These are phyloP conservation scores for Ophiosphaerella herpotricha DNA, from an alignment of 2,329 filamentous ascomycete genomes.

Conservation along the genomic window DNA sequence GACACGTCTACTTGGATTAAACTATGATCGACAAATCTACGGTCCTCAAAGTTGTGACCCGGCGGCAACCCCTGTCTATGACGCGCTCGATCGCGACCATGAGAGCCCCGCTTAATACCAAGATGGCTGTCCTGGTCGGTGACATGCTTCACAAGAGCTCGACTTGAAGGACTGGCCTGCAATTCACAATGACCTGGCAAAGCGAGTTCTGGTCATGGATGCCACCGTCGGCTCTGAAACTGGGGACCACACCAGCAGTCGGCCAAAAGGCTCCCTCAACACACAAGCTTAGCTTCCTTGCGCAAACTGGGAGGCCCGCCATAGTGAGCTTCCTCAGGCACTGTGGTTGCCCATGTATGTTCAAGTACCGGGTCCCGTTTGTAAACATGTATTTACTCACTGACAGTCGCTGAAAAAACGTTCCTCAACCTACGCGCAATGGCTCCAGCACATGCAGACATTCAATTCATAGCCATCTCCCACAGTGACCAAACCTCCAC, in stretches of 20 bases:
- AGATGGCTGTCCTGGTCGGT: neutral
- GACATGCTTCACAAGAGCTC: too few species aligned
- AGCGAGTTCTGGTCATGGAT: conserved; percentile 52
- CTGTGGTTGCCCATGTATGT: conserved; percentile 74
- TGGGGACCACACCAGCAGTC: conserved; percentile 54
- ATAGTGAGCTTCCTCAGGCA: conserved; percentile 72
- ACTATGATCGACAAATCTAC: too few species aligned
- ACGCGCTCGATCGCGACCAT: conserved; percentile 5
- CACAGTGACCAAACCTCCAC: conserved; percentile 41
- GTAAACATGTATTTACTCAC: conserved; percentile 1
- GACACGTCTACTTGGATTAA: too few species aligned
- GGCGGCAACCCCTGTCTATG: conserved; percentile 10
- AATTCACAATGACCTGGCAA: conserved; percentile 42
- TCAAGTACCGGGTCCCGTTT: neutral
- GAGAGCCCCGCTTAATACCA: neutral
- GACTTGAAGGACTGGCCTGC: too few species aligned
- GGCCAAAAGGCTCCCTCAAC: conserved; percentile 62
- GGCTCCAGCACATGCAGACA: conserved; percentile 29
- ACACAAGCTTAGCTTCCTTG: conserved; percentile 57
- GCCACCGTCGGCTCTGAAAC: conserved; percentile 34
- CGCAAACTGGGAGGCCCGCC: conserved; percentile 57
- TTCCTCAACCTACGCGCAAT: conserved; percentile 46
- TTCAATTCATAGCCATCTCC: conserved; percentile 42
- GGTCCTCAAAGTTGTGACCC: neutral
- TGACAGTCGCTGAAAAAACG: conserved; percentile 68